Conservation (phyloP, 768 basidiomycete genomes). For the Xerocomellus dryophilus region DNA sequence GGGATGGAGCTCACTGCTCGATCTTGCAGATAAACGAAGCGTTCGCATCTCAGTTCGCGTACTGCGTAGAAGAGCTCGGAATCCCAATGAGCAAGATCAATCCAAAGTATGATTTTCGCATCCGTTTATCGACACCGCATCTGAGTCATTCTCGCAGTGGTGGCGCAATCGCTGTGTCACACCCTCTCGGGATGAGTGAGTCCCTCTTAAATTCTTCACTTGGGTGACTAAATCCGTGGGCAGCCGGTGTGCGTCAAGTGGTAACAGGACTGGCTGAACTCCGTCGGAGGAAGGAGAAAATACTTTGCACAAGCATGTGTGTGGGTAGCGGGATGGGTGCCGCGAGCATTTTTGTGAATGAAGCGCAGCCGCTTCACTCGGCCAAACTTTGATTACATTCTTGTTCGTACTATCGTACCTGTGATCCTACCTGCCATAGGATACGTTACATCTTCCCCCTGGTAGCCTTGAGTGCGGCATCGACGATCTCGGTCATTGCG, state of each 20-base stretch:
- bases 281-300: conserved; percentile 58
- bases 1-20: neutral
- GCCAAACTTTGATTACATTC: conserved; percentile 26
- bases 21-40: conserved; percentile 75
- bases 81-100: conserved; percentile 82
- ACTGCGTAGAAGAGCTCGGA: conserved; percentile 78
- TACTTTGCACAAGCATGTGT: conserved; percentile 82
- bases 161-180: conserved; percentile 80
- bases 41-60: conserved; percentile 91
- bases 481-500: conserved; percentile 64
- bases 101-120: conserved; percentile 56
- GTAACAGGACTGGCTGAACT: conserved; percentile 86
- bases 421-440: neutral
- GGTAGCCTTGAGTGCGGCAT: conserved; percentile 43
- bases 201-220: neutral
- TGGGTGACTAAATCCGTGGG: conserved; percentile 14
- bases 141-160: conserved; percentile 48
- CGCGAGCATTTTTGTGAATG: conserved; percentile 77
- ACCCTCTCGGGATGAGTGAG: conserved; percentile 84
- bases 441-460: neutral
- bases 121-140: neutral
- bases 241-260: conserved; percentile 83
- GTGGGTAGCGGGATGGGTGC: conserved; percentile 90
- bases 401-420: neutral
- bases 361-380: conserved; percentile 33